Evolutionary conservation across 768 basidiomycete species (phyloP), one percentile per base, ranked within the genome.

Genomic region (Royoungia palumana): DNA sequence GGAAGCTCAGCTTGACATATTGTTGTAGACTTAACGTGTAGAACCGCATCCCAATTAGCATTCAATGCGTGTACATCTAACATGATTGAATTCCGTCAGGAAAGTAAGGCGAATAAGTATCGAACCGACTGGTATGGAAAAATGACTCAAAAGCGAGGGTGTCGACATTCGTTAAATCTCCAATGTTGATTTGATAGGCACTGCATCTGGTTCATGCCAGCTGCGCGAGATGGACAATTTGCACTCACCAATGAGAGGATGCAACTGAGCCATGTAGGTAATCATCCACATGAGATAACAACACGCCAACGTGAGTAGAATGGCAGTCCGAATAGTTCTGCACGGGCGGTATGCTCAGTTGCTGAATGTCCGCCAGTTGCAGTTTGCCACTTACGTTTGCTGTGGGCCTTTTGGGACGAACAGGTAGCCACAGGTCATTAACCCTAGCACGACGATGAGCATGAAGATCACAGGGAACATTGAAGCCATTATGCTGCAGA

Each of bases 201-300:
- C 60, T 64, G 44, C 36, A 11, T 20, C 4, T 35, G 12, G 17
- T 42, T 11, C 20, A 35, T 21, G 17, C 2, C 16, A 8, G 11
- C 12, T 12, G 14, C 27, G 9, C 11, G 20, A 13, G 35, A 25
- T 11, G 4, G 0, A 22, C 14, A 5, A 0, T 14, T 12, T 32
- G n/a, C n/a, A 71, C 82, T 53, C 55, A 94, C 94, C 72, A 62
- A 95, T 83, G 43, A 98, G 77, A 32, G 94, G 94, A 63, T 97
- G 84, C 43, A 96, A 68, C 64, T 98, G 94, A 1, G 94, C 93
- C 65, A 96, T 77, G 70, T 95, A 98, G n/a, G 94, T 94, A 62
- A 95, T 82, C 72, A 87, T 87, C 94, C 94, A 98, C 83, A 97
- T 85, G 59, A 98, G 80, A 73, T 94, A 98, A 70, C 90, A 94